Conservation (phyloP, 768 basidiomycete species). For the Coprinopsis marcescibilis region DNA sequence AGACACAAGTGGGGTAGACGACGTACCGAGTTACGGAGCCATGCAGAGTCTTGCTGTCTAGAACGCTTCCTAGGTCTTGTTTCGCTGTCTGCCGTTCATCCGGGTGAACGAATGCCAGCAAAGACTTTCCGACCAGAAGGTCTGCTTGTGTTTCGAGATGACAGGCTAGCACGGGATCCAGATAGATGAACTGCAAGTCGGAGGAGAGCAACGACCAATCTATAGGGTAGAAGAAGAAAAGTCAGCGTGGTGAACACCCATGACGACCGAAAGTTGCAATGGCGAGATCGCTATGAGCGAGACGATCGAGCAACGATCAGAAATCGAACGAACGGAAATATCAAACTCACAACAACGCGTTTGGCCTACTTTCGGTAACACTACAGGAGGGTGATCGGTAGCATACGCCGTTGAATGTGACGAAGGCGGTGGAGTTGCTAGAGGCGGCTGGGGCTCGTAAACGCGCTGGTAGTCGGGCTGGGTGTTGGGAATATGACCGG, state of each 20-base stretch:
- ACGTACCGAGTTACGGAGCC: constrained; percentile 75
- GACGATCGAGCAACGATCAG: constrained; percentile 35
- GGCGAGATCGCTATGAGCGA: constrained; percentile 19
- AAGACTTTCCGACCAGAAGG: constrained; percentile 61
- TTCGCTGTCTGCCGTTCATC: constrained; percentile 75
- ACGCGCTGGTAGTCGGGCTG: background rate
- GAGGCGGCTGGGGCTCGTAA: constrained; percentile 2
- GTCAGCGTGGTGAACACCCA: constrained; percentile 9
- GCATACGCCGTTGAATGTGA: constrained; percentile 20
- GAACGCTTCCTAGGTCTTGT: constrained; percentile 66
- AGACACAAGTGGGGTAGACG: constrained; percentile 8
- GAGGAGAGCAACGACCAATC: constrained; percentile 82
- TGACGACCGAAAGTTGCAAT: constrained; percentile 19
- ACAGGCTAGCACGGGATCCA: constrained; percentile 70
- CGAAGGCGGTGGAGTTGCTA: constrained; percentile 19
- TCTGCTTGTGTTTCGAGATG: constrained; percentile 72
- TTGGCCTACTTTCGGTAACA: constrained; percentile 57
- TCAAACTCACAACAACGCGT: constrained; percentile 69
- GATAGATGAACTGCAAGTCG: constrained; percentile 72
- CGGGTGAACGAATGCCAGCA: constrained; percentile 78
- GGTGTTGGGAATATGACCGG: constrained; percentile 5
- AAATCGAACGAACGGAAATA: constrained; percentile 17
- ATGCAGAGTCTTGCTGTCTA: constrained; percentile 70
- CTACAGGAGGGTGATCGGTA: constrained; percentile 29
- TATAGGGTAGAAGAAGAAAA: constrained; percentile 25